A percentile compares a stretch with the other conserved stretches of the same genome.
phyloP scores from a whole-genome alignment of 1,284 basidiomycete species.

The Irpex sp. region DNA sequence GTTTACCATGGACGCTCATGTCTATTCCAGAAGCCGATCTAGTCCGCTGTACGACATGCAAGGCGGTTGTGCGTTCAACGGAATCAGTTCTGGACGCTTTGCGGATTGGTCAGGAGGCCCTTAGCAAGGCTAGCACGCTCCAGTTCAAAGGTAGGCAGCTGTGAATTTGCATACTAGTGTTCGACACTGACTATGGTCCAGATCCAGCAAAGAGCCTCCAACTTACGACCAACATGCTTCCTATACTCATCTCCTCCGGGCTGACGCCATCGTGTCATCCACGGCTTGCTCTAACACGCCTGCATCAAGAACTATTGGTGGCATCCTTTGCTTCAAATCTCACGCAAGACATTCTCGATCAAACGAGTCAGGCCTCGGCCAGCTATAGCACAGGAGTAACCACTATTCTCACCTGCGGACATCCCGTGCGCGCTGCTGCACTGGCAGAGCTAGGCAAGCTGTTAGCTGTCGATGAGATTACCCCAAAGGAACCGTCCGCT shows the following conservation, averaged over 20 bases:
- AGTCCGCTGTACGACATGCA: conserved; percentile 60
- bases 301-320: conserved; percentile 67
- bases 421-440: conserved; percentile 77
- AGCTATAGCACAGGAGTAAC: conserved; percentile 55
- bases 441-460: conserved; percentile 81
- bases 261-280: conserved; percentile 68
- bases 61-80: conserved; percentile 41
- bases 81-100: conserved; percentile 57
- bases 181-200: conserved; percentile 23
- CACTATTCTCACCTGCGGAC: conserved; percentile 57
- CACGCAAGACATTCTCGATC: conserved; percentile 56
- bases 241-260: conserved; percentile 51
- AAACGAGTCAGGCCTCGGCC: conserved; percentile 55
- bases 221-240: conserved; percentile 64
- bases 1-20: conserved; percentile 7
- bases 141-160: conserved; percentile 50
- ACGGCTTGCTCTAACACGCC: conserved; percentile 67
- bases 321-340: conserved; percentile 36
- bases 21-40: conserved; percentile 36
- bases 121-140: conserved; percentile 65
- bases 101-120: conserved; percentile 61
- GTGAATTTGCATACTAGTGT: not conserved
- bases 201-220: conserved; percentile 54
- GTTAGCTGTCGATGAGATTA: conserved; percentile 69
- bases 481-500: conserved; percentile 7